These are phyloP conservation scores for Pugionium cornutum DNA, from an alignment of 345 rosid species.

Conservation along the genomic window DNA sequence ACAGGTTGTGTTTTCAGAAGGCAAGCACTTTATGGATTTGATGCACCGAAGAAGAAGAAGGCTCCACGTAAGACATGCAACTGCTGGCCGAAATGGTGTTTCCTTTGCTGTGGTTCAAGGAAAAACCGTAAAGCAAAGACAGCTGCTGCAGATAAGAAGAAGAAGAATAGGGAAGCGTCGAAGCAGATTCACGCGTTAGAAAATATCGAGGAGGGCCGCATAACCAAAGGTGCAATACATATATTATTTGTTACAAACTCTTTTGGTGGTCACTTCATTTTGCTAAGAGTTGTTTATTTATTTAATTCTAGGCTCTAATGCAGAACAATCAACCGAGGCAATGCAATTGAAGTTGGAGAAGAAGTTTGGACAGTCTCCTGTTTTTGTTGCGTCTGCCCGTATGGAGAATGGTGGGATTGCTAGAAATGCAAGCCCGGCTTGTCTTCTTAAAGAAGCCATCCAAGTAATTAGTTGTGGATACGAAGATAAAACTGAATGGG, in stretches of 20 bases:
- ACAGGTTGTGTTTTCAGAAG: conserved; percentile 98
- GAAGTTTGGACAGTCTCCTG: conserved; percentile 96
- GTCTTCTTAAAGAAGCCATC: conserved; percentile 88
- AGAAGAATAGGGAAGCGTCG: conserved; percentile 83
- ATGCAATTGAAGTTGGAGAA: conserved; percentile 82
- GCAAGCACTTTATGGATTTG: conserved; percentile 88
- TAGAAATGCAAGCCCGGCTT: conserved; percentile 68
- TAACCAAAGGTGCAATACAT: conserved; percentile 37
- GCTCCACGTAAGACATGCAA: conserved; percentile 92
- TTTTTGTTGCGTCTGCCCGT: conserved; percentile 74
- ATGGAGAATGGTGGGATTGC: conserved; percentile 85
- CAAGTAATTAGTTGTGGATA: conserved; percentile 99
- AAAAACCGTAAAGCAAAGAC: conserved; percentile 72
- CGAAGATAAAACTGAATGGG: conserved; percentile 99
- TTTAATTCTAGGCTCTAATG: conserved; percentile 43
- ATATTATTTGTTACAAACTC: not conserved
- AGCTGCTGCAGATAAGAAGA: conserved; percentile 56
- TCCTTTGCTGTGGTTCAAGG: conserved; percentile 70
- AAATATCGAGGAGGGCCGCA: conserved; percentile 75
- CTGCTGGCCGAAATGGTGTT: conserved; percentile 97
- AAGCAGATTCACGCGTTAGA: conserved; percentile 98
- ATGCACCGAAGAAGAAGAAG: conserved; percentile 91
- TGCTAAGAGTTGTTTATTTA: conserved; percentile 36
- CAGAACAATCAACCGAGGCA: conserved; percentile 58
- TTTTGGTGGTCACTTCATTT: conserved; percentile 1